phyloP scores from a whole-genome alignment of 148 eudicot species.

The Dysphania ambrosioides region DNA sequence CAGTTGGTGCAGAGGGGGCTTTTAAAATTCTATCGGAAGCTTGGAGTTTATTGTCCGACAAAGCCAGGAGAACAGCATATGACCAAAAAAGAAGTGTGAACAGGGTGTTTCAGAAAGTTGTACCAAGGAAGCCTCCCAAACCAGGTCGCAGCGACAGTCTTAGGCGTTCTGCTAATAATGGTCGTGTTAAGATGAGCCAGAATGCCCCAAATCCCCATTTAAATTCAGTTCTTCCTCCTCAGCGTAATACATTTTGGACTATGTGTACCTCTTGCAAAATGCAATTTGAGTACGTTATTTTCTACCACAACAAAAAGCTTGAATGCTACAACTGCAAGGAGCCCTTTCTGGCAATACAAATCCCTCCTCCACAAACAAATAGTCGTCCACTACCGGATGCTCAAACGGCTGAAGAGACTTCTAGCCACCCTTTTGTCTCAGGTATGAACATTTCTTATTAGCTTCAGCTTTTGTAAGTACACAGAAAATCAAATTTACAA shows the following conservation, averaged over 20 bases:
- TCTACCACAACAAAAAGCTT: slow-evolving; percentile 52
- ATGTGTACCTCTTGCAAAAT: slow-evolving; percentile 50
- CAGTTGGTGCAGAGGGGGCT: slow-evolving; percentile 76
- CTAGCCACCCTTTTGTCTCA: slow-evolving; percentile 18
- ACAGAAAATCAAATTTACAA: not conserved
- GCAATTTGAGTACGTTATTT: slow-evolving; percentile 53
- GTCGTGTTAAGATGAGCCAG: slow-evolving; percentile 20
- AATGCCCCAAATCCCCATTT: slow-evolving; percentile 33
- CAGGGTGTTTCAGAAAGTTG: slow-evolving; percentile 26
- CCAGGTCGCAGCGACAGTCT: slow-evolving; percentile 29
- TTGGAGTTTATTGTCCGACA: slow-evolving; percentile 59
- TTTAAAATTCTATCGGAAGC: slow-evolving; percentile 60
- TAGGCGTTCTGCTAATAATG: slow-evolving; percentile 24
- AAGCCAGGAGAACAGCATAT: slow-evolving; percentile 41
- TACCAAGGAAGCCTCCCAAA: slow-evolving; percentile 22
- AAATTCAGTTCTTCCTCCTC: slow-evolving; percentile 24
- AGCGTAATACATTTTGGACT: slow-evolving; percentile 63
- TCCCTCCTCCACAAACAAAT: slow-evolving; percentile 42
- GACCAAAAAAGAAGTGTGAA: slow-evolving; percentile 35
- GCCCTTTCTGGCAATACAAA: slow-evolving; percentile 50
- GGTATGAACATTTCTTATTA: slow-evolving; percentile 21
- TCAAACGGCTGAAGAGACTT: slow-evolving; percentile 17
- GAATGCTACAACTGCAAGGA: slow-evolving; percentile 46
- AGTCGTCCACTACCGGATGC: slow-evolving; percentile 17
- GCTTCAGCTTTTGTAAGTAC: not conserved